Conservation (phyloP, 1,284 basidiomycete genomes). For the Xerocomus nothofagi region DNA sequence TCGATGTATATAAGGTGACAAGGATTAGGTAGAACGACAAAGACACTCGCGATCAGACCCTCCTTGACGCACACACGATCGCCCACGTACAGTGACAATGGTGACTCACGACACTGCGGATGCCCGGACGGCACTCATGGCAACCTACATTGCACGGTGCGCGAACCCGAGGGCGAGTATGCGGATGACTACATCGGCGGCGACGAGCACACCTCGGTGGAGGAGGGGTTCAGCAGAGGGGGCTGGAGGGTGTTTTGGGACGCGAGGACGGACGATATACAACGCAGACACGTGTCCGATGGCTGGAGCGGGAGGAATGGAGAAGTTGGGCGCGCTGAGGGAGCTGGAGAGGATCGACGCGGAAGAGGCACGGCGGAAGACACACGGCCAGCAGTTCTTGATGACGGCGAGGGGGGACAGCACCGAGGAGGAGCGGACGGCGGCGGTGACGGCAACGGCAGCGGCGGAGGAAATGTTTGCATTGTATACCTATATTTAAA, state of each 20-base stretch:
- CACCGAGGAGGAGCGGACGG: neutral
- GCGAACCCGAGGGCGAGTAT: conserved; percentile 13
- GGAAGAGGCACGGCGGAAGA: conserved; percentile 17
- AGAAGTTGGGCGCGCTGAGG: neutral
- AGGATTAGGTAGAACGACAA: neutral
- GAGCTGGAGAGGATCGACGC: conserved; percentile 24
- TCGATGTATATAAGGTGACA: conserved; percentile 28
- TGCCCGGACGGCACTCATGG: conserved; percentile 29
- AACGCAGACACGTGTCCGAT: conserved; percentile 5
- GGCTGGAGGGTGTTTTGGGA: conserved; percentile 2
- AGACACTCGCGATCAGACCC: neutral
- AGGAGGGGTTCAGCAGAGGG: neutral
- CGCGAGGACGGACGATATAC: conserved; percentile 35
- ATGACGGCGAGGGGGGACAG: conserved; percentile 8
- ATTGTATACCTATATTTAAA: conserved; percentile 38
- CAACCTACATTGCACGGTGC: conserved; percentile 19
- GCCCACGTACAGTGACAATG: conserved; percentile 18
- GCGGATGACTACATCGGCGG: neutral
- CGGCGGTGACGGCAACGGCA: neutral
- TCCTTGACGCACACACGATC: neutral
- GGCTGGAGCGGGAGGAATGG: neutral
- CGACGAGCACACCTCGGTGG: neutral
- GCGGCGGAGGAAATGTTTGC: conserved; percentile 39
- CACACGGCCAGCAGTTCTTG: conserved; percentile 2
- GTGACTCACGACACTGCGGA: conserved; percentile 27